Base-by-base conservation (phyloP, 306 rosid genomes). In the Cucurbita maxima region DNA sequence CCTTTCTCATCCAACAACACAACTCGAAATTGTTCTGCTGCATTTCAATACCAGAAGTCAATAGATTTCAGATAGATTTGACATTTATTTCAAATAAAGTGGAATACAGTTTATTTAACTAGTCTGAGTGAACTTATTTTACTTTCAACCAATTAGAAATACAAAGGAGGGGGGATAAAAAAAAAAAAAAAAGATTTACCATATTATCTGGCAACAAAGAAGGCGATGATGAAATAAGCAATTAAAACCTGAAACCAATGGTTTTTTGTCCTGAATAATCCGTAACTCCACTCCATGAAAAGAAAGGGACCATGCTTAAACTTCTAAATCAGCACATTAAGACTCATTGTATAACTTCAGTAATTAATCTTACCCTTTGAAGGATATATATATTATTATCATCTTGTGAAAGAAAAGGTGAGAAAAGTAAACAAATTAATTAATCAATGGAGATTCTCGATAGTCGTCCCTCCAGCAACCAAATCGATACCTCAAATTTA, bases 1-100 rank as follows among this genome's bases (percentile, higher is more conserved):
- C 14, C 12, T 81, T 64, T 56, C 83, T 76, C 75, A 76, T 36
- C 67, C 50, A 76, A 63, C 41, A 44, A 44, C 13, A 45, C 9
- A 44, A 73, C 54, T 16, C 57, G 6, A 55, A 78, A 52, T 69
- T 55, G 61, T 70, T 51, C 43, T 3, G 7, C 45, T 81, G 43
- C 73, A 68, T 43, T 79, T n/a, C 56, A 20, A 68, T 20, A 45
- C 20, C 56, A 12, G 12, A 44, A 19, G 20, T 41, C 22, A 43
- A 64, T 18, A 64, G 52, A 64, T 38, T 15, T 5, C 10, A 64
- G 8, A 64, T 10, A 41, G 71, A 60, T 67, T 41, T 41, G 53
- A 18, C 45, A 2, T 45, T 15, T 7, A 20, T 68, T 47, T 47
- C 43, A 47, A 30, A 20, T 19, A 68, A 47, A 8, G 19, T 68